Percentiles rank a stretch among this genome's conserved stretches.
Evolutionary conservation across 768 basidiomycete species (phyloP).

Genomic region (Hebeloma cylindrosporum): DNA sequence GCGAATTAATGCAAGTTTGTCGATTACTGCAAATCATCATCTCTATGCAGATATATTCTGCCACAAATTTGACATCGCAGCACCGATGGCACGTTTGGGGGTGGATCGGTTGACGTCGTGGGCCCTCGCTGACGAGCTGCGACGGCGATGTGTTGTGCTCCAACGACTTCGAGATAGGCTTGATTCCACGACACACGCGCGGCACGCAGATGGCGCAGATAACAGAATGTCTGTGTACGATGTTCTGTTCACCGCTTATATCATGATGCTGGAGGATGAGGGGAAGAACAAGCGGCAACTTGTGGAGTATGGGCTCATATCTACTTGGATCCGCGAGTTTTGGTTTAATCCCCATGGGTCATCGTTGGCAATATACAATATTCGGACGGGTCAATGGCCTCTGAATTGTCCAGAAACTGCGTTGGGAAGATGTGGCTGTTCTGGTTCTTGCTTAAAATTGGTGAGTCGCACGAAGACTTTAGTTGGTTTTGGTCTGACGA

Average conservation of each 20-base stretch:
- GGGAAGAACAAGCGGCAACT: constrained; percentile 71
- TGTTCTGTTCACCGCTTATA: constrained; percentile 66
- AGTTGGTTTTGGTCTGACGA: neutral
- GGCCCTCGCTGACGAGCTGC: constrained; percentile 61
- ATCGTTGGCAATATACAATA: constrained; percentile 44
- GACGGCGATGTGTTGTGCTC: constrained; percentile 56
- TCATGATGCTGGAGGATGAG: constrained; percentile 82
- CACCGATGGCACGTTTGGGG: constrained; percentile 52
- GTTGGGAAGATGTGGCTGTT: constrained; percentile 78
- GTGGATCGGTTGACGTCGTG: constrained; percentile 36
- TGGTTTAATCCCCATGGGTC: constrained; percentile 64
- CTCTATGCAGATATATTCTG: constrained; percentile 73
- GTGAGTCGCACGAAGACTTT: constrained; percentile 37
- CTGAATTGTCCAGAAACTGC: constrained; percentile 49
- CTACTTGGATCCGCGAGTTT: constrained; percentile 63
- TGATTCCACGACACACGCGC: constrained; percentile 32
- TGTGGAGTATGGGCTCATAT: constrained; percentile 63
- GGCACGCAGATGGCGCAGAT: constrained; percentile 25
- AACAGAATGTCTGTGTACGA: constrained; percentile 34
- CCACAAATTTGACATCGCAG: constrained; percentile 61
- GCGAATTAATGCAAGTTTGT: constrained; percentile 48
- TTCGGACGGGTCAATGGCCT: constrained; percentile 57
- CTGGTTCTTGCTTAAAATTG: constrained; percentile 67
- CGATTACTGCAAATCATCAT: constrained; percentile 54
- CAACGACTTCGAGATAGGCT: constrained; percentile 51